Evolutionary conservation across 148 eudicot genomes (phyloP), one percentile per base, ranked within the genome.

Genomic region (Salicornia ramosissima): DNA sequence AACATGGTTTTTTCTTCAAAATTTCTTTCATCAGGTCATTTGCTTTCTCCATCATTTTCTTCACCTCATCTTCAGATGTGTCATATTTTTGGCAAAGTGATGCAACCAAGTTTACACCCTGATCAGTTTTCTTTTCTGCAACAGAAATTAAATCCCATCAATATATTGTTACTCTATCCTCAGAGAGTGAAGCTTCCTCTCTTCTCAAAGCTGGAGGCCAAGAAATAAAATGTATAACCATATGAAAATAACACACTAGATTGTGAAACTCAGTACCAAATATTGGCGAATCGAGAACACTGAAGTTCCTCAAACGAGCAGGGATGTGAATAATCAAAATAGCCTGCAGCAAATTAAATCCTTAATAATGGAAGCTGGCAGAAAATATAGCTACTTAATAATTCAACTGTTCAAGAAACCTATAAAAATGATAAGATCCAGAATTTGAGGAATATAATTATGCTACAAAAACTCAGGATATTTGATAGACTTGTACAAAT

Each of bases 291-390:
- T 89, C 96, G 40, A 77, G 70, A 56, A 89, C 59, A 39, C 64
- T 56, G 77, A 86, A 85, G 42, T 86, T 95, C 79, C 99, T 87
- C 62, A 80, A 77, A 67, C 71, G 79, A 57, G 73, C 65, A 71
- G 99, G 99, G 56, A 91, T 71, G 68, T 95, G 99, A 77, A 95
- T 78, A 61, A 95, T 78, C 81, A 95, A 80, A 74, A 95, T 86
- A 43, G 93, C 97, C 99, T 95, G 97, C 71, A 58, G 68, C 71
- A 72, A 54, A 74, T 31, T 62, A 30, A 71, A 65, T 31, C 40
- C 64, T 50, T 59, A 15, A 64, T 40, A 53, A 77, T 64, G 47
- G 47, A 54, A 53, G 64, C 31, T 22, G 13, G 28, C 51, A 64
- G 18, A 22, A 40, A 25, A 28, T 24, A 39, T 65, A n/a, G 22